Percentiles rank a stretch among this genome's conserved stretches.
phyloP scores from a whole-genome alignment of 1,284 basidiomycete species.

The Fomitopsis betulina region DNA sequence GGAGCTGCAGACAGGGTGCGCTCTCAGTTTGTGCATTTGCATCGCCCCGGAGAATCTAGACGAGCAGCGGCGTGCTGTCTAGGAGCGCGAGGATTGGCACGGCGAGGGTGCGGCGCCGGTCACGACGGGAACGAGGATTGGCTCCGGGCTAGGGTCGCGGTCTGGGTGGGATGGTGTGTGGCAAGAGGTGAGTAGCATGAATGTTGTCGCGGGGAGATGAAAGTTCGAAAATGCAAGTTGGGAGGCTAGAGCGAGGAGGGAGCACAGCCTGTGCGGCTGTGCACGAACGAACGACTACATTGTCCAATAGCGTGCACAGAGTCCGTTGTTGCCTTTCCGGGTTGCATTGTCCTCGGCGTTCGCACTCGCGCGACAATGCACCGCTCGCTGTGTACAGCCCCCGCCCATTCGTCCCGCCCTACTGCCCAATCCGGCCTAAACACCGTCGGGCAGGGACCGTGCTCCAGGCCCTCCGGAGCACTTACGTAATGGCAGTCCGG shows the following conservation, averaged over 20 bases:
- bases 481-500: background rate
- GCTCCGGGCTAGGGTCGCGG: background rate
- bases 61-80: background rate
- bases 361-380: background rate
- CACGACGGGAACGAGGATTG: conserved; percentile 1
- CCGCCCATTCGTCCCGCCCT: background rate
- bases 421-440: background rate
- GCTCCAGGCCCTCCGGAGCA: background rate
- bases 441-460: background rate
- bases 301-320: background rate
- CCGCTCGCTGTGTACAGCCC: no score
- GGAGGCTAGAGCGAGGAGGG: background rate
- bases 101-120: background rate
- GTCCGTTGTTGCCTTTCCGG: background rate
- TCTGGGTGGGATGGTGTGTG: background rate
- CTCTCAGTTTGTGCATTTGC: background rate
- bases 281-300: background rate
- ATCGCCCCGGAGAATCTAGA: background rate
- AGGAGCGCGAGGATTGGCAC: background rate
- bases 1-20: background rate
- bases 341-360: background rate
- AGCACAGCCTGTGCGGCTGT: background rate
- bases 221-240: background rate
- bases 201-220: background rate
- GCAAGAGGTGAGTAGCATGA: background rate